Evolutionary conservation across 768 basidiomycete species (phyloP).

Genomic region (Termitomyces sp.): DNA sequence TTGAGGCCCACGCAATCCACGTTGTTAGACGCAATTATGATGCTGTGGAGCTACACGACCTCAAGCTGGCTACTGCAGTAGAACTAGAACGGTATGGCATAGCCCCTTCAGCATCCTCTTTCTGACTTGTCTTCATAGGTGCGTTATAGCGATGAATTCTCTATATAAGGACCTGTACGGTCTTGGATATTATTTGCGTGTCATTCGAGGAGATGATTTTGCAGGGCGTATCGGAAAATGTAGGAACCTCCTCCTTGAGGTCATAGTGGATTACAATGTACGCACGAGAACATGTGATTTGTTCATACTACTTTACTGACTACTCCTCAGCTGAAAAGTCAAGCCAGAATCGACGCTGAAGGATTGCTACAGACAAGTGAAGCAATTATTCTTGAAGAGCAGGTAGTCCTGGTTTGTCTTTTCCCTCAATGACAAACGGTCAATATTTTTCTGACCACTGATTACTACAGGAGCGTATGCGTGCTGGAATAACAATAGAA

Average conservation of each 20-base stretch:
- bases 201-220: neutral
- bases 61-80: neutral
- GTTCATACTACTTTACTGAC: too few species aligned
- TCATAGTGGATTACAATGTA: neutral
- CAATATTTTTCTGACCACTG: neutral
- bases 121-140: neutral
- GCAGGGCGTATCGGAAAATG: neutral
- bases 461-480: neutral
- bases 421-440: neutral
- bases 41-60: neutral
- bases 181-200: neutral
- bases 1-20: neutral
- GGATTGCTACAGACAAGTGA: too few species aligned
- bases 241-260: neutral
- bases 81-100: neutral
- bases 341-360: neutral
- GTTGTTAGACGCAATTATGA: neutral
- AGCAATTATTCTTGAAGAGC: neutral
- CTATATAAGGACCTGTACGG: neutral
- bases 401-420: neutral
- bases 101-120: too few species aligned
- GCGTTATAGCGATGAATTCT: neutral
- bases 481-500: neutral
- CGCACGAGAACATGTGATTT: neutral
- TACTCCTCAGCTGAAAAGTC: too few species aligned